phyloP scores from a whole-genome alignment of 2,329 filamentous ascomycete species.

The Diaporthe sp. region DNA sequence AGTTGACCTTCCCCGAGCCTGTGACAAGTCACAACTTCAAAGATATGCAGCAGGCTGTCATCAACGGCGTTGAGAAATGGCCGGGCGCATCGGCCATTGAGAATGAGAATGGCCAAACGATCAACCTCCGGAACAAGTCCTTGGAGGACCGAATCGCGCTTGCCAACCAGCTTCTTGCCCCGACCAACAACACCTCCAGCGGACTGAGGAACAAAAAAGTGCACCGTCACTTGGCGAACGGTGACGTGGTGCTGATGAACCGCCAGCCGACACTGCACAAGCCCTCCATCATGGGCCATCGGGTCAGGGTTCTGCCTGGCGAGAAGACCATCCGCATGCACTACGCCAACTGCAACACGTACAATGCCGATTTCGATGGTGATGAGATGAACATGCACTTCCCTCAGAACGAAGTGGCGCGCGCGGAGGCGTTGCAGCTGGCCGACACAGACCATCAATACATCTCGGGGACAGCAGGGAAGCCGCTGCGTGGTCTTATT shows the following conservation, averaged over 20 bases:
- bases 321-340: slow-evolving; percentile 99
- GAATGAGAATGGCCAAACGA: slow-evolving; percentile 92
- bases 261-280: slow-evolving; percentile 98
- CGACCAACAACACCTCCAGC: slow-evolving; percentile 80
- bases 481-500: slow-evolving; percentile 94
- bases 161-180: slow-evolving; percentile 92
- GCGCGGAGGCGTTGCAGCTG: slow-evolving; percentile 92
- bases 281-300: slow-evolving; percentile 98
- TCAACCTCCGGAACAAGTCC: slow-evolving; percentile 89
- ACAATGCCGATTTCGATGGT: slow-evolving; percentile 99
- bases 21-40: slow-evolving; percentile 98
- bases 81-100: slow-evolving; percentile 95
- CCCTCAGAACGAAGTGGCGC: slow-evolving; percentile 94
- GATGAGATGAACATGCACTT: slow-evolving; percentile 99
- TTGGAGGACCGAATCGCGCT: slow-evolving; percentile 89
- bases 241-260: slow-evolving; percentile 98
- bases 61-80: slow-evolving; percentile 95
- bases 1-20: slow-evolving; percentile 95
- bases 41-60: slow-evolving; percentile 94
- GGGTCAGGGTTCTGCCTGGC: slow-evolving; percentile 89
- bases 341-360: slow-evolving; percentile 99
- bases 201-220: slow-evolving; percentile 95
- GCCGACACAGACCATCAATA: slow-evolving; percentile 99
- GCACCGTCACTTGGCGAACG: slow-evolving; percentile 93
- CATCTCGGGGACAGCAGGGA: slow-evolving; percentile 91